Conservation (phyloP, 768 basidiomycete genomes). For the Suillus fuscotomentosus region DNA sequence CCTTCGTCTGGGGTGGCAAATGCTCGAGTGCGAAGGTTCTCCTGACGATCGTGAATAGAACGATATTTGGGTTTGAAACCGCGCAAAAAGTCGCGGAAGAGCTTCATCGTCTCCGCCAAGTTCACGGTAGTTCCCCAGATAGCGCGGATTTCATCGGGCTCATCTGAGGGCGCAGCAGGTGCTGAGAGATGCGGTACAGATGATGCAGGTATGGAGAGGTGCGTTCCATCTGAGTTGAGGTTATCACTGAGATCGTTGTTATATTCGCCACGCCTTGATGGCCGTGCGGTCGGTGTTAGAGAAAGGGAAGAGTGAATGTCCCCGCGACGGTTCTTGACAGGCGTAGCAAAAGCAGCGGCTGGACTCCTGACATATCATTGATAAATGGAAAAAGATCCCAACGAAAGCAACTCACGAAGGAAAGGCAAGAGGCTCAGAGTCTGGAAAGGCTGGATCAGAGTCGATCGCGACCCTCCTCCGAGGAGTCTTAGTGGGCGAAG, state of each 20-base stretch:
- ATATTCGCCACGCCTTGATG: slow-evolving; percentile 34
- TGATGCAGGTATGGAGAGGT: slow-evolving; percentile 56
- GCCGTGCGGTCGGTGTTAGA: slow-evolving; percentile 49
- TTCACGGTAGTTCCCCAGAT: slow-evolving; percentile 99
- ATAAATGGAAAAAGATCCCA: background rate
- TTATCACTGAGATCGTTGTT: slow-evolving; percentile 38
- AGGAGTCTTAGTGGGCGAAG: slow-evolving; percentile 53
- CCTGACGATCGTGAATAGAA: slow-evolving; percentile 63
- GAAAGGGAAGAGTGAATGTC: slow-evolving; percentile 86
- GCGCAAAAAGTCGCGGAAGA: slow-evolving; percentile 84
- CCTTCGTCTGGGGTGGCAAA: slow-evolving; percentile 64
- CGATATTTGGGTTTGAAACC: slow-evolving; percentile 95
- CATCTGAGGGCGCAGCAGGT: slow-evolving; percentile 59
- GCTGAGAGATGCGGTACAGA: slow-evolving; percentile 59
- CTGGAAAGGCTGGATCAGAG: slow-evolving; percentile 35
- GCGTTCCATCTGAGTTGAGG: slow-evolving; percentile 57
- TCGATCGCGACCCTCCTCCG: slow-evolving; percentile 35
- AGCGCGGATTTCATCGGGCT: slow-evolving; percentile 82
- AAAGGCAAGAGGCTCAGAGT: slow-evolving; percentile 70
- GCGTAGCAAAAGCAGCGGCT: slow-evolving; percentile 47
- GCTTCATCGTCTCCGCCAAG: slow-evolving; percentile 85
- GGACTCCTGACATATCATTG: slow-evolving; percentile 44
- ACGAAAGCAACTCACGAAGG: slow-evolving; percentile 50
- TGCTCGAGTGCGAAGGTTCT: slow-evolving; percentile 47
- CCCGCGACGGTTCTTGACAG: slow-evolving; percentile 71